Evolutionary conservation across 192 early-diverging fungal species (phyloP).

Genomic region (Backusella luteola): DNA sequence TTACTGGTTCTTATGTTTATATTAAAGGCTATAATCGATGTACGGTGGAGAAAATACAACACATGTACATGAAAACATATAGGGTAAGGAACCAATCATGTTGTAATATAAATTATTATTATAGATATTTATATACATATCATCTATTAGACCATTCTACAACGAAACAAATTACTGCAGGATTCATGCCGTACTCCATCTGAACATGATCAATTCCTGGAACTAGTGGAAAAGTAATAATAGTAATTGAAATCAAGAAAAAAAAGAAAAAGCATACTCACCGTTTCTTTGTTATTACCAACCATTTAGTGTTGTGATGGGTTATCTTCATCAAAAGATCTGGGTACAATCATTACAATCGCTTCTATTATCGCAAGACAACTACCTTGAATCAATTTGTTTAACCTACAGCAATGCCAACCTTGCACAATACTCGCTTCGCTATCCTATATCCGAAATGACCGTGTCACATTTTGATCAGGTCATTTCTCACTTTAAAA

Average conservation of each 20-base stretch:
- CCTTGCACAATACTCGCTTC: slow-evolving; percentile 36
- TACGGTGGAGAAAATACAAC: slow-evolving; percentile 48
- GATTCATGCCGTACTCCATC: slow-evolving; percentile 32
- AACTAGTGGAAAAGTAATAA: slow-evolving; percentile 55
- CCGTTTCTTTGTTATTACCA: not conserved
- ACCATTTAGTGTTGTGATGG: slow-evolving; percentile 42
- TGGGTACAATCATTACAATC: slow-evolving; percentile 48
- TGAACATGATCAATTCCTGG: slow-evolving; percentile 46
- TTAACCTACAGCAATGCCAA: slow-evolving; percentile 39
- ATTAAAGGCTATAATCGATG: slow-evolving; percentile 50
- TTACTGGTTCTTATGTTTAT: slow-evolving; percentile 56
- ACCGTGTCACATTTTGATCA: slow-evolving; percentile 26
- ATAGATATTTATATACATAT: not conserved
- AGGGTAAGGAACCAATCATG: slow-evolving; percentile 21
- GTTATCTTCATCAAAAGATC: slow-evolving; percentile 52
- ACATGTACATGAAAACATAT: slow-evolving; percentile 46
- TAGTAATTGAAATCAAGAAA: no score
- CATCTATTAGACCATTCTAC: slow-evolving; percentile 12
- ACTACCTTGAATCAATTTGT: slow-evolving; percentile 36
- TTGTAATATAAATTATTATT: not conserved
- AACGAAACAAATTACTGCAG: slow-evolving; percentile 22
- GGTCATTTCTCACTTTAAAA: slow-evolving; percentile 37
- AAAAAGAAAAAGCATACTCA: not conserved
- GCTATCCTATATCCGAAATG: slow-evolving; percentile 38
- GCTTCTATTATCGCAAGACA: slow-evolving; percentile 42